Evolutionary conservation across 2,329 filamentous ascomycete genomes (phyloP), one percentile per base, ranked within the genome.

Genomic region (Pseudocercospora ulei): DNA sequence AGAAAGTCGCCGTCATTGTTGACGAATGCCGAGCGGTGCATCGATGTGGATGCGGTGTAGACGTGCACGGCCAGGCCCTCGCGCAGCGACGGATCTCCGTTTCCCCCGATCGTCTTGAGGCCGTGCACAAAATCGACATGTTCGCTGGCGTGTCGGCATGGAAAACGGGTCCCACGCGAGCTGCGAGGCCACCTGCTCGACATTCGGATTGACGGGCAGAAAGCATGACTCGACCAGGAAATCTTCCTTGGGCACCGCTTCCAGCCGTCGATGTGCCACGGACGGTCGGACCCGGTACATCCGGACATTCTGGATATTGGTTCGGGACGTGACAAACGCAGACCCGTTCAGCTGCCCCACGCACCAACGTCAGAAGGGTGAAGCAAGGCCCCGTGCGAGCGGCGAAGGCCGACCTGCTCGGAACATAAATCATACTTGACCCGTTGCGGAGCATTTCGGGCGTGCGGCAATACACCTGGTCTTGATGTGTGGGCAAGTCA

Each of bases 1-100:
- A 80, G 62, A 47, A 76, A 71, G 53, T 80, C 76, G n/a, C 77
- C 77, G 40, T 81, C 78, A 0, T 82, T 78, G 2, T 80, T 86
- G 67, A 86, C 90, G 57, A 86, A 88, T 0, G 82, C 82, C 30
- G 44, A 37, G 13, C 38, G 29, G 3, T 39, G 24, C 51, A 54
- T 54, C 1, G 48, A 50, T 2, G 33, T 34, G 12, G 49, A 51
- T n/a, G 39, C 39, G 4, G 40, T 24, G 27, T 52, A 54, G 7
- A 54, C 20, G 31, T 52, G 50, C 2, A 51, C 24, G 2, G 48
- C 51, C 3, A 54, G 20, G 3, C 51, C 51, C 30, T 46, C 40
- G 23, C 41, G 37, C 8, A 47, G 30, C 2, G 43, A 40, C 3
- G 48, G 35, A 37, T 54, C 51, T 7, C 51, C 51, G 18, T 39